Conservation (phyloP, 352 stramenopile genomes). For the Aphanomyces cochlioides region DNA sequence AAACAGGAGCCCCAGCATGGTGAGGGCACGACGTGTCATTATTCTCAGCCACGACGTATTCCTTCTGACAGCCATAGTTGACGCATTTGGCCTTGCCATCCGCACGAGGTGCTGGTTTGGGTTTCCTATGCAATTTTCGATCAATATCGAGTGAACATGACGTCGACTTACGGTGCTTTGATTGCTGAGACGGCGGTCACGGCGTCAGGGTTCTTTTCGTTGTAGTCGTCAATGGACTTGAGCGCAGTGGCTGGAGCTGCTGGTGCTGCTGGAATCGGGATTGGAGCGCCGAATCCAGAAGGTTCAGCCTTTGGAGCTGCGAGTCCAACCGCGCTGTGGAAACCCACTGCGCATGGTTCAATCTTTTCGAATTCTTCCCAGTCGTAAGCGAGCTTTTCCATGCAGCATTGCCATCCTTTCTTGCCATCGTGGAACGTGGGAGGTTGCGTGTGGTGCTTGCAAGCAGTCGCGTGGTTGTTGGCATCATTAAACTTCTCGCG, state of each 20-base stretch:
- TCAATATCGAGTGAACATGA: background rate
- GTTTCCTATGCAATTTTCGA: background rate
- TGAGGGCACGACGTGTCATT: conserved; percentile 64
- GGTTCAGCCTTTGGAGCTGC: conserved; percentile 46
- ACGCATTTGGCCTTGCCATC: conserved; percentile 89
- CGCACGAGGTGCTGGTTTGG: conserved; percentile 45
- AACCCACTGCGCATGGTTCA: conserved; percentile 59
- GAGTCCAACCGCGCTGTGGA: conserved; percentile 51
- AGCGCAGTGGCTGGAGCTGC: conserved; percentile 58
- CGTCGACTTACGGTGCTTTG: conserved; percentile 45
- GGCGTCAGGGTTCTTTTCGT: conserved; percentile 85
- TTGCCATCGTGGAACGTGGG: conserved; percentile 89
- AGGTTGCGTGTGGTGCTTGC: conserved; percentile 69
- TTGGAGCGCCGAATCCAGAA: conserved; percentile 70
- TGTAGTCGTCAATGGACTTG: conserved; percentile 92
- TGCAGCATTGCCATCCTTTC: conserved; percentile 89
- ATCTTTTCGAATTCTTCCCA: conserved; percentile 94
- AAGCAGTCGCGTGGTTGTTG: conserved; percentile 74
- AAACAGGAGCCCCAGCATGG: conserved; percentile 85
- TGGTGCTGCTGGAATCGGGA: conserved; percentile 41
- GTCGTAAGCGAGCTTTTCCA: conserved; percentile 90
- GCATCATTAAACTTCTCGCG: conserved; percentile 72
- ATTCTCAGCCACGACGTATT: conserved; percentile 90
- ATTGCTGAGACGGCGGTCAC: conserved; percentile 76
- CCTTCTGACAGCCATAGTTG: conserved; percentile 89